Evolutionary conservation across 805 yeast genomes (phyloP).

Genomic region (Pichia phayaonensis): DNA sequence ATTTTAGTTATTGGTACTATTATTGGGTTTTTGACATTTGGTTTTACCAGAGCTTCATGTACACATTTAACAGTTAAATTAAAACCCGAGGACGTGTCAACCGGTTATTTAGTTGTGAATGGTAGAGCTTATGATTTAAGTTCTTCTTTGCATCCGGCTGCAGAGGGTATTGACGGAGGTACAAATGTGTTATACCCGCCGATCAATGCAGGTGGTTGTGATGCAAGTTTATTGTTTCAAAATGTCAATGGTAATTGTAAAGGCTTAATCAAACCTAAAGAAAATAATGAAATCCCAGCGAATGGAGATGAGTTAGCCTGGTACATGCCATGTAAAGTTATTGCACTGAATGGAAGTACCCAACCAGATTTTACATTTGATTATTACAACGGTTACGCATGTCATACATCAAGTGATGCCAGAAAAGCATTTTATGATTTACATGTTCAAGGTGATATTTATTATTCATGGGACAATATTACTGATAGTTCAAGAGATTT

Average conservation of each 20-base stretch:
- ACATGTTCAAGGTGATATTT: conserved; percentile 63
- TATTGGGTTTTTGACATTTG: conserved; percentile 85
- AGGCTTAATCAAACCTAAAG: conserved; percentile 63
- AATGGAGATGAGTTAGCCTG: conserved; percentile 62
- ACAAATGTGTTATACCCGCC: conserved; percentile 80
- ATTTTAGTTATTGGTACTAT: conserved; percentile 67
- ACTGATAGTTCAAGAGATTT: conserved; percentile 61
- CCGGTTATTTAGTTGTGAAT: conserved; percentile 63
- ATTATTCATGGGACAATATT: conserved; percentile 86
- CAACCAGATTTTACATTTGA: conserved; percentile 53
- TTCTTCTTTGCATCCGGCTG: conserved; percentile 67
- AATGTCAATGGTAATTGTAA: conserved; percentile 89
- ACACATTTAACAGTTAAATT: conserved; percentile 39
- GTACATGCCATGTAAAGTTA: conserved; percentile 90
- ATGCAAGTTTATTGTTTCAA: conserved; percentile 79
- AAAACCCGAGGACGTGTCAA: conserved; percentile 48
- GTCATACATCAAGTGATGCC: conserved; percentile 72
- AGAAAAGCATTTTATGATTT: conserved; percentile 59
- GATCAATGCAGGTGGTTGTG: conserved; percentile 77
- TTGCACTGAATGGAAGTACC: conserved; percentile 64
- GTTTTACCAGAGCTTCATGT: conserved; percentile 82
- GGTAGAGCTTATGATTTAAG: conserved; percentile 75
- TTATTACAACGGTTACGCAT: conserved; percentile 80
- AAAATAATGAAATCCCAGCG: conserved; percentile 64
- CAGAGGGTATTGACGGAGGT: conserved; percentile 66